A percentile compares a stretch with the other conserved stretches of the same genome.
phyloP scores from a whole-genome alignment of 2,329 filamentous ascomycete genomes.

The Aspergillus tanneri region DNA sequence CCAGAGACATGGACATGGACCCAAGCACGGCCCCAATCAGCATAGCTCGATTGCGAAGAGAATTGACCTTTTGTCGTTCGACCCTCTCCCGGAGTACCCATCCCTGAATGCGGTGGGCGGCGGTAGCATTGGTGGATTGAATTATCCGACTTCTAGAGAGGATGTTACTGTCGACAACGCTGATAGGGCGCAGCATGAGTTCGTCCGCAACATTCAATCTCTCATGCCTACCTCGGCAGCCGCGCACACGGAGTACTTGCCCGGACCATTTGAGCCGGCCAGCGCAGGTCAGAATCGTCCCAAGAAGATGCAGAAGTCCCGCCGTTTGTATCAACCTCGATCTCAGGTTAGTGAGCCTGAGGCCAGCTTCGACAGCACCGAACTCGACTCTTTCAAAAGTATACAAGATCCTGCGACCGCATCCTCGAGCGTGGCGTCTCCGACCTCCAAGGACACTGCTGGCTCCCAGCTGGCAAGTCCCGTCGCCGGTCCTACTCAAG shows the following conservation, averaged over 20 bases:
- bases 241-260: slow-evolving; percentile 10
- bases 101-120: slow-evolving; percentile 11
- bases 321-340: slow-evolving; percentile 24
- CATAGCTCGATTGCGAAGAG: slow-evolving; percentile 14
- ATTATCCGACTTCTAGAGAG: slow-evolving; percentile 12
- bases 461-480: slow-evolving; percentile 16
- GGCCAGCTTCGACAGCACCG: slow-evolving; percentile 3
- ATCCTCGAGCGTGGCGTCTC: slow-evolving; percentile 16
- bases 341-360: slow-evolving; percentile 9
- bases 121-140: slow-evolving; percentile 6
- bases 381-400: slow-evolving; percentile 11
- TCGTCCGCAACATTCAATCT: slow-evolving; percentile 21
- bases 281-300: slow-evolving; percentile 10
- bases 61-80: slow-evolving; percentile 25
- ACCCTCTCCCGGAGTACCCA: slow-evolving; percentile 18
- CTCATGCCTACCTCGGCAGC: slow-evolving; percentile 18
- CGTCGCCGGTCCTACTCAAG: slow-evolving; percentile 9
- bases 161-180: slow-evolving; percentile 12
- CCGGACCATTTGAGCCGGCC: slow-evolving; percentile 9
- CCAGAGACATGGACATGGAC: slow-evolving; percentile 13
- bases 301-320: slow-evolving; percentile 21
- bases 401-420: slow-evolving; percentile 9
- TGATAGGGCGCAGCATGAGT: slow-evolving; percentile 16
- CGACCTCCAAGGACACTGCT: slow-evolving; percentile 15
- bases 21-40: slow-evolving; percentile 11